Evolutionary conservation across 768 basidiomycete species (phyloP).

Genomic region (Auriscalpium microsporum): DNA sequence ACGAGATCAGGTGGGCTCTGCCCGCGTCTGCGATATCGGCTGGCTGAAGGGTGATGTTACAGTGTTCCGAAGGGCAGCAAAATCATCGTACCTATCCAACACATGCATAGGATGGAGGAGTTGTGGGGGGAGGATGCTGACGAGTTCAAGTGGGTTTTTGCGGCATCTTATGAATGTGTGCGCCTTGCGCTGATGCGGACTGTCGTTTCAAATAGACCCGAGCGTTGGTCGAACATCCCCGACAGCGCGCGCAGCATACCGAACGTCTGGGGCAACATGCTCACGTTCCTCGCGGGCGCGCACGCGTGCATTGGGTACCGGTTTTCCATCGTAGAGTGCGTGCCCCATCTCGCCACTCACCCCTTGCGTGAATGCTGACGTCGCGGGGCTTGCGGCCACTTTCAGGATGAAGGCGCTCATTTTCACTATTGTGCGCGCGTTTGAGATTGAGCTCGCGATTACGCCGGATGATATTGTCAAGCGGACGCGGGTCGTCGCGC

Average conservation of each 20-base stretch:
- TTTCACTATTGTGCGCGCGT: conserved; percentile 12
- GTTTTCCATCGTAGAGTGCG: conserved; percentile 19
- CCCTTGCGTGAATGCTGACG: neutral
- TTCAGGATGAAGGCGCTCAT: conserved; percentile 7
- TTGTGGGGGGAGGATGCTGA: conserved; percentile 33
- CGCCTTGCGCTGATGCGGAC: neutral
- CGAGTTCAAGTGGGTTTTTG: conserved; percentile 22
- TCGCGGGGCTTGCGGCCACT: neutral
- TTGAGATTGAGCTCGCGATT: conserved; percentile 3
- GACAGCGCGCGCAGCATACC: conserved; percentile 14
- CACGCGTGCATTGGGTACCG: conserved; percentile 21
- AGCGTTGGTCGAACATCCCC: conserved; percentile 18
- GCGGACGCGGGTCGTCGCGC: neutral
- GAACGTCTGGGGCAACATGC: conserved; percentile 16
- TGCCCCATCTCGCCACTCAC: neutral
- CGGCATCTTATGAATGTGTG: neutral
- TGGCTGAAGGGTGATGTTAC: neutral
- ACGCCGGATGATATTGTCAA: neutral
- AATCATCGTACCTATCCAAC: conserved; percentile 23
- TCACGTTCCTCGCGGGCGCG: conserved; percentile 23
- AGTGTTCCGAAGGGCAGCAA: conserved; percentile 17
- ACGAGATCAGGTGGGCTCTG: conserved; percentile 10
- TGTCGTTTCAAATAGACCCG: conserved; percentile 15
- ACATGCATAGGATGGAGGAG: conserved; percentile 21
- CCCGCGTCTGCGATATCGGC: neutral